Conservation (phyloP, 352 stramenopile species). For the Pythium guiyangense region DNA sequence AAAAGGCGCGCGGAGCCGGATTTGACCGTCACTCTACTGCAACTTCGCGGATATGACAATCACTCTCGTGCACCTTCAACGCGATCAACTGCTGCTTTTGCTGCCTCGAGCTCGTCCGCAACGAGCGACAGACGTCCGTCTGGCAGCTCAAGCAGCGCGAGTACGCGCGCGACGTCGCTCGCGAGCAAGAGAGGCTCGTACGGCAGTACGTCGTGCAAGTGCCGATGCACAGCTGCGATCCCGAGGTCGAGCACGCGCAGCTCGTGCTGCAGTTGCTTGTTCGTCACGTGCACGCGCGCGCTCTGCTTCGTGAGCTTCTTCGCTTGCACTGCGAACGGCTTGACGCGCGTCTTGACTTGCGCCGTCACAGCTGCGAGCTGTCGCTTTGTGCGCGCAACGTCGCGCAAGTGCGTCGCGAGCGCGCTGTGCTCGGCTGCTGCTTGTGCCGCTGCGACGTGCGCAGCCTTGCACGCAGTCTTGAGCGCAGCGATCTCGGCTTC, state of each 20-base stretch:
- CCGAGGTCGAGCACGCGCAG: slow-evolving; percentile 29
- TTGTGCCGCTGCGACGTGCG: slow-evolving; percentile 33
- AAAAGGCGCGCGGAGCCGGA: too few species aligned
- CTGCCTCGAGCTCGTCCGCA: slow-evolving; percentile 4
- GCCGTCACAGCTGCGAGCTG: slow-evolving; percentile 18
- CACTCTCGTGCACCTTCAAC: too few species aligned
- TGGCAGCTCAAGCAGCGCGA: slow-evolving; percentile 20
- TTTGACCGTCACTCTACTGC: too few species aligned
- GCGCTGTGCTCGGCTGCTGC: slow-evolving; percentile 30
- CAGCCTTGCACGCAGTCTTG: slow-evolving; percentile 32
- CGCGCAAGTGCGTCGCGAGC: slow-evolving; percentile 28
- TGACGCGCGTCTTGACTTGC: slow-evolving; percentile 45
- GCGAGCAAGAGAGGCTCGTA: slow-evolving; percentile 54
- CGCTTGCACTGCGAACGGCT: slow-evolving; percentile 56
- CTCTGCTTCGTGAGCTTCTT: slow-evolving; percentile 55
- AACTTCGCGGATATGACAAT: too few species aligned
- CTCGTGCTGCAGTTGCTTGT: slow-evolving; percentile 53
- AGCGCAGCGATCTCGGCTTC: slow-evolving; percentile 50
- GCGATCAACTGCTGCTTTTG: too few species aligned
- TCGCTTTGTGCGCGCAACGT: slow-evolving; percentile 24
- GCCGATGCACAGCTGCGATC: slow-evolving; percentile 32
- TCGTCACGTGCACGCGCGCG: slow-evolving; percentile 37
- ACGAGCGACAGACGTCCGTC: slow-evolving; percentile 13
- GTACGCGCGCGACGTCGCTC: slow-evolving; percentile 36
- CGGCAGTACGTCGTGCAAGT: slow-evolving; percentile 35